These are phyloP conservation scores for Scedosporium minutisporum DNA, from an alignment of 2,329 filamentous ascomycete genomes.

Conservation along the genomic window DNA sequence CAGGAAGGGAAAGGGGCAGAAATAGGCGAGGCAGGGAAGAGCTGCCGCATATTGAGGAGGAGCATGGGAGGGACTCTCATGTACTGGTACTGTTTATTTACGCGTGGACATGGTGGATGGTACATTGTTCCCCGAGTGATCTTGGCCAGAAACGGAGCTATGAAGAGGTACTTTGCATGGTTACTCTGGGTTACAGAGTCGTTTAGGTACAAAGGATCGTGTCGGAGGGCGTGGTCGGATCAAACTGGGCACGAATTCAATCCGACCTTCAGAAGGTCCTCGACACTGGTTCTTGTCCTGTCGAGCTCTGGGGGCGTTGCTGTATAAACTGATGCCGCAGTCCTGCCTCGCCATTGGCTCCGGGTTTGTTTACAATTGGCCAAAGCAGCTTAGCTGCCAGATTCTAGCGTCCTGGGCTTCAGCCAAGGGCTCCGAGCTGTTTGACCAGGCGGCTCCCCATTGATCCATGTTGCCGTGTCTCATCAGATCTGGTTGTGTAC, in stretches of 20 bases:
- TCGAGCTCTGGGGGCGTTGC: background rate
- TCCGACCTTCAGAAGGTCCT: background rate
- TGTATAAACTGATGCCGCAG: background rate
- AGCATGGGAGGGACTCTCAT: background rate
- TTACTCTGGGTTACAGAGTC: background rate
- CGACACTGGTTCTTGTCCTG: background rate
- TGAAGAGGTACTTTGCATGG: background rate
- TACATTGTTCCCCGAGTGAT: background rate
- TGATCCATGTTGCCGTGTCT: background rate
- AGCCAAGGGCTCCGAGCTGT: background rate
- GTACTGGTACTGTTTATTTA: background rate
- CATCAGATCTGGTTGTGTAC: background rate
- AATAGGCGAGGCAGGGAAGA: slow-evolving; percentile 6
- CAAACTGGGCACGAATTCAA: background rate
- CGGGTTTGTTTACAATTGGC: background rate
- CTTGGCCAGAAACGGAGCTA: background rate
- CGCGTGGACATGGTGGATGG: background rate
- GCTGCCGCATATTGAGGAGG: background rate
- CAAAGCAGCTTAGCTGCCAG: background rate
- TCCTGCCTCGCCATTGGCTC: background rate
- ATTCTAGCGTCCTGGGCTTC: background rate
- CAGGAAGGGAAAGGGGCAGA: slow-evolving; percentile 2
- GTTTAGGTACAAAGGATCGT: background rate
- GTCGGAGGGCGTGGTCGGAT: too few relatives aligned
- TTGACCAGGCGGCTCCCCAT: background rate